Conservation (phyloP, 2,329 filamentous ascomycete genomes). For the Harringtonia aguacate region DNA sequence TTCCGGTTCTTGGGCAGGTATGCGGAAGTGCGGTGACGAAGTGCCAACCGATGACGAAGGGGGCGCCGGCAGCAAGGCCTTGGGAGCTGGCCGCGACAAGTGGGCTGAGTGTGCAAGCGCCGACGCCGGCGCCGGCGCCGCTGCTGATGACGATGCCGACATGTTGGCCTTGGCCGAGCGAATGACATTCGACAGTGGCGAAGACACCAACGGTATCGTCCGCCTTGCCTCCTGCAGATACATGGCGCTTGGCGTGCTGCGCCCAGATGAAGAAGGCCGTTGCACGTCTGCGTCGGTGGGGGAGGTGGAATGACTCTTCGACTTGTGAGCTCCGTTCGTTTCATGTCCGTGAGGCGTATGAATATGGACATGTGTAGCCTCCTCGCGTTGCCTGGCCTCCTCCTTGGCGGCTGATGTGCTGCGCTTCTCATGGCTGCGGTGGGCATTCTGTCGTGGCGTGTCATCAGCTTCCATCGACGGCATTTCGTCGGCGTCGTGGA, state of each 20-base stretch:
- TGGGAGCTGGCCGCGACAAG: not conserved
- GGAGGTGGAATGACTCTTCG: not conserved
- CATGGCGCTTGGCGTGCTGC: conserved; percentile 17
- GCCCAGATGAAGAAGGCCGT: conserved; percentile 6
- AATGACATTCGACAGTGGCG: conserved; percentile 12
- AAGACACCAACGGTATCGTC: conserved; percentile 15
- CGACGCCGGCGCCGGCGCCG: not conserved
- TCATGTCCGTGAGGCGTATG: not conserved
- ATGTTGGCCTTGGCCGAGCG: conserved; percentile 6
- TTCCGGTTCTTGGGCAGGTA: conserved; percentile 7
- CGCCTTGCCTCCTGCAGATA: conserved; percentile 26
- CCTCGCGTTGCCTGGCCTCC: too few species aligned
- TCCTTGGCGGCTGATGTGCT: too few species aligned
- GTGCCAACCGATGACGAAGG: not conserved
- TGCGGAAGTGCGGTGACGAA: conserved; percentile 6
- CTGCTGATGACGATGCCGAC: conserved; percentile 1
- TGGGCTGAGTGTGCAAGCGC: too few species aligned
- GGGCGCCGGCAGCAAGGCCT: not conserved
- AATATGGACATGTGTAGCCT: conserved; percentile 7
- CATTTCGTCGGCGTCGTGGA: conserved; percentile 1
- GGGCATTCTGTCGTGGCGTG: not conserved
- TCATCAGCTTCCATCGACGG: too few species aligned
- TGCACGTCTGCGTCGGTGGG: too few species aligned
- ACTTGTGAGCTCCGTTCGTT: not conserved
- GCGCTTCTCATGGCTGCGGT: conserved; percentile 8